Evolutionary conservation across 768 basidiomycete genomes (phyloP).

Genomic region (Trametes cingulata): DNA sequence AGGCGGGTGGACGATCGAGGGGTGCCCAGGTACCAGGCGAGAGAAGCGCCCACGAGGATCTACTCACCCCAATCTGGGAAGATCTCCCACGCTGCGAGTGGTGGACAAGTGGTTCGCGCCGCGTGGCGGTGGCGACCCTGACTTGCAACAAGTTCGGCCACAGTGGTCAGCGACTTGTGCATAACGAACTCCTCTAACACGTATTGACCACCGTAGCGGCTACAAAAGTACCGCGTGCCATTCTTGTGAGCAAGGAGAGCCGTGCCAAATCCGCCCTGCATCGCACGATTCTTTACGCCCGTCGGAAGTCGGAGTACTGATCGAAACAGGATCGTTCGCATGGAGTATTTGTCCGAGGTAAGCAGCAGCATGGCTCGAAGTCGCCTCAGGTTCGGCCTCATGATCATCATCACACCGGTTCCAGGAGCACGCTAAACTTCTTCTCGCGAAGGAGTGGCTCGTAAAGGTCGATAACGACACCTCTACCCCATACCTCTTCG

Average conservation of each 20-base stretch:
- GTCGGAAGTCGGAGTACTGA: conserved; percentile 8
- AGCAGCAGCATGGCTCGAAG: conserved; percentile 33
- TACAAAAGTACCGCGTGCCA: too few relatives aligned
- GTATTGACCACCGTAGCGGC: background rate
- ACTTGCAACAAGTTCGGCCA: background rate
- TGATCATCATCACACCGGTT: background rate
- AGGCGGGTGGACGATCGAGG: background rate
- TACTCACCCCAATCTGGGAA: conserved; percentile 6
- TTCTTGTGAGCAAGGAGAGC: too few relatives aligned
- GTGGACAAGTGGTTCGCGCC: conserved; percentile 10
- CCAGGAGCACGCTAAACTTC: conserved; percentile 56
- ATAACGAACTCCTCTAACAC: background rate
- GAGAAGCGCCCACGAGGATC: conserved; percentile 16
- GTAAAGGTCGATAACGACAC: conserved; percentile 60
- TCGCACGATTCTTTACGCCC: background rate
- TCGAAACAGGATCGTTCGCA: conserved; percentile 7
- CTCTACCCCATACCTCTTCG: conserved; percentile 72
- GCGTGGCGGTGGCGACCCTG: conserved; percentile 18
- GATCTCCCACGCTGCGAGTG: conserved; percentile 11
- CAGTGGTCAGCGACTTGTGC: background rate
- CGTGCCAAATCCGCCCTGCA: background rate
- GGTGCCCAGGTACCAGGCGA: too few relatives aligned
- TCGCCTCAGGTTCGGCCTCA: background rate
- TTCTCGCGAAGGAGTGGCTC: conserved; percentile 74
- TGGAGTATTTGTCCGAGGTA: conserved; percentile 34